phyloP scores from a whole-genome alignment of 2,329 filamentous ascomycete genomes.

The Fusarium euwallaceae region DNA sequence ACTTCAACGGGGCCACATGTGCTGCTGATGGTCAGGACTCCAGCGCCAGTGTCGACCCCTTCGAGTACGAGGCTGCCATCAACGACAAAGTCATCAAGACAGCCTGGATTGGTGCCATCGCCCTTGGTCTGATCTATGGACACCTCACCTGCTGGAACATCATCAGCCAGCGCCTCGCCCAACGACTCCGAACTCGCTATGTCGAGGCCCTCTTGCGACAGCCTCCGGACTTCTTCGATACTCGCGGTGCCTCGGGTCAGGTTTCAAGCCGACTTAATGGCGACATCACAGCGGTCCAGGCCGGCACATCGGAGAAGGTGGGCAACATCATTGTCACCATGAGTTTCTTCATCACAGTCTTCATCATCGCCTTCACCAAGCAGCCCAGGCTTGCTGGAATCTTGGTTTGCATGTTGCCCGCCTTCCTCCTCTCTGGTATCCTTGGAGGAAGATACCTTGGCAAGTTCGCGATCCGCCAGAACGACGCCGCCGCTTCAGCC shows the following conservation, averaged over 20 bases:
- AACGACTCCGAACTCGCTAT: slow-evolving; percentile 72
- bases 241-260: slow-evolving; percentile 68
- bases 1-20: slow-evolving; percentile 70
- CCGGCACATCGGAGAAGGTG: slow-evolving; percentile 79
- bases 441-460: slow-evolving; percentile 68
- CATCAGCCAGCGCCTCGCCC: slow-evolving; percentile 72
- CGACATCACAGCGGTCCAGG: slow-evolving; percentile 75
- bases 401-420: slow-evolving; percentile 71
- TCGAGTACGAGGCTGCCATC: slow-evolving; percentile 57
- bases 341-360: slow-evolving; percentile 76
- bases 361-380: slow-evolving; percentile 75
- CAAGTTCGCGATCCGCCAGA: slow-evolving; percentile 63
- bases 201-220: slow-evolving; percentile 69
- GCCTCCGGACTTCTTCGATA: slow-evolving; percentile 74
- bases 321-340: slow-evolving; percentile 72
- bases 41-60: slow-evolving; percentile 31
- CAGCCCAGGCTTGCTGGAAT: slow-evolving; percentile 73
- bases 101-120: slow-evolving; percentile 71
- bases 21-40: slow-evolving; percentile 41
- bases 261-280: slow-evolving; percentile 73
- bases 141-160: slow-evolving; percentile 75
- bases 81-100: slow-evolving; percentile 71
- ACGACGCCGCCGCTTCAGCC: slow-evolving; percentile 60
- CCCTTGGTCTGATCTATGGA: slow-evolving; percentile 72
- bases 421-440: slow-evolving; percentile 70